Conservation (phyloP, 768 basidiomycete genomes). For the Galerina sulciceps region DNA sequence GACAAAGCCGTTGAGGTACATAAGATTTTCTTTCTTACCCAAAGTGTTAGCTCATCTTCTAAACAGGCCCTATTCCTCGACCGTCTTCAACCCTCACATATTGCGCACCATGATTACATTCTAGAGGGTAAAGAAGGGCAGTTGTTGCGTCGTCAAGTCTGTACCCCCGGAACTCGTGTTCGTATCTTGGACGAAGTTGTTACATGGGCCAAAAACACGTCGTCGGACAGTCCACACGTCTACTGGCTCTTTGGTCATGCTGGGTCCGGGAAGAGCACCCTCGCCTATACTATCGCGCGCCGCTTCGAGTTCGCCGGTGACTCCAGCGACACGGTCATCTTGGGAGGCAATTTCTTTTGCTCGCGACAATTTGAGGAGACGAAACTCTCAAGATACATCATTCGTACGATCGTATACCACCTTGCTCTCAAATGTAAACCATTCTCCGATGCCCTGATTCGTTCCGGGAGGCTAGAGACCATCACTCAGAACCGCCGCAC, state of each 20-base stretch:
- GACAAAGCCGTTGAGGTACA: constrained; percentile 7
- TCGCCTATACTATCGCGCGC: constrained; percentile 27
- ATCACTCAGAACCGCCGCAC: constrained; percentile 3
- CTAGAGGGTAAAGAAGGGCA: constrained; percentile 9
- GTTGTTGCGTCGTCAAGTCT: constrained; percentile 18
- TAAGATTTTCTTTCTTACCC: not conserved
- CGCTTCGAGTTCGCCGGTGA: constrained; percentile 14
- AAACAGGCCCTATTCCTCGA: constrained; percentile 8
- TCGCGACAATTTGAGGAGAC: constrained; percentile 30
- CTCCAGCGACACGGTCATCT: constrained; percentile 7
- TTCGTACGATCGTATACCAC: constrained; percentile 29
- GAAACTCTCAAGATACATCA: constrained; percentile 10
- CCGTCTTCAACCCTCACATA: constrained; percentile 12
- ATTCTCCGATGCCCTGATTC: constrained; percentile 19
- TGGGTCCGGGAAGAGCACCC: constrained; percentile 28
- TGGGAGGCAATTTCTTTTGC: constrained; percentile 33
- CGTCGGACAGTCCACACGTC: constrained; percentile 14
- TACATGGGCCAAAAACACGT: constrained; percentile 27
- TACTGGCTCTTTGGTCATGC: constrained; percentile 24
- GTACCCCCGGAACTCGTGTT: constrained; percentile 30
- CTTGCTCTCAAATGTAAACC: constrained; percentile 24
- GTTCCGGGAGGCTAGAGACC: constrained; percentile 5
- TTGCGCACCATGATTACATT: constrained; percentile 11
- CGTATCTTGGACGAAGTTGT: constrained; percentile 21
- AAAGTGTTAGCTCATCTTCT: not conserved